These are phyloP conservation scores for Pythium oligandrum DNA, from an alignment of 352 stramenopile species.

Conservation along the genomic window DNA sequence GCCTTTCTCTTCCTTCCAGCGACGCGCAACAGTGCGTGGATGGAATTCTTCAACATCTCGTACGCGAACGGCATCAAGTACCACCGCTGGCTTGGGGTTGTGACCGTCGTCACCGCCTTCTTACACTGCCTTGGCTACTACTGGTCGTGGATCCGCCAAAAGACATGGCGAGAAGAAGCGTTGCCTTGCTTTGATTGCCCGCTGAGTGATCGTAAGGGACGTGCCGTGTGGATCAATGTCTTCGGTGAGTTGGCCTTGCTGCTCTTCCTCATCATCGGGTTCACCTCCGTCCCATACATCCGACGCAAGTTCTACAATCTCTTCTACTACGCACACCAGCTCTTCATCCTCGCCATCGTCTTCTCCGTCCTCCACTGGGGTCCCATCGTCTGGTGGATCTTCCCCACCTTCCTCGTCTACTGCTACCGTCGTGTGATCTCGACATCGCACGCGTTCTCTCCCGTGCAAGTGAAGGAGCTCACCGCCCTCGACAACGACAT, in stretches of 20 bases:
- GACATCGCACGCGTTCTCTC: conserved; percentile 15
- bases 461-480: conserved; percentile 25
- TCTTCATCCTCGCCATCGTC: conserved; percentile 28
- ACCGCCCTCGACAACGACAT: conserved; percentile 18
- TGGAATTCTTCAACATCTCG: conserved; percentile 37
- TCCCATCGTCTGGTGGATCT: conserved; percentile 28
- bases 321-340: conserved; percentile 36
- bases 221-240: too few relatives aligned
- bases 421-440: conserved; percentile 27
- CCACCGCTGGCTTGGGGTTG: too few relatives aligned
- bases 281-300: too few relatives aligned
- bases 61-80: too few relatives aligned
- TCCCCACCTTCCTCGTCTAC: conserved; percentile 35
- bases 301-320: conserved; percentile 16
- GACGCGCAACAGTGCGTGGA: conserved; percentile 35
- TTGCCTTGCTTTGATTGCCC: too few relatives aligned
- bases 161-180: too few relatives aligned
- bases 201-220: too few relatives aligned
- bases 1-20: conserved; percentile 33
- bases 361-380: conserved; percentile 35
- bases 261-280: too few relatives aligned
- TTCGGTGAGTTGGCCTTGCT: too few relatives aligned
- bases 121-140: conserved; percentile 22
- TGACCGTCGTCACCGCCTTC: conserved; percentile 18
- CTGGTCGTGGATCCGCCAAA: conserved; percentile 18